Base-by-base conservation (phyloP, 352 stramenopile species). In the Phytopythium ostracodes region DNA sequence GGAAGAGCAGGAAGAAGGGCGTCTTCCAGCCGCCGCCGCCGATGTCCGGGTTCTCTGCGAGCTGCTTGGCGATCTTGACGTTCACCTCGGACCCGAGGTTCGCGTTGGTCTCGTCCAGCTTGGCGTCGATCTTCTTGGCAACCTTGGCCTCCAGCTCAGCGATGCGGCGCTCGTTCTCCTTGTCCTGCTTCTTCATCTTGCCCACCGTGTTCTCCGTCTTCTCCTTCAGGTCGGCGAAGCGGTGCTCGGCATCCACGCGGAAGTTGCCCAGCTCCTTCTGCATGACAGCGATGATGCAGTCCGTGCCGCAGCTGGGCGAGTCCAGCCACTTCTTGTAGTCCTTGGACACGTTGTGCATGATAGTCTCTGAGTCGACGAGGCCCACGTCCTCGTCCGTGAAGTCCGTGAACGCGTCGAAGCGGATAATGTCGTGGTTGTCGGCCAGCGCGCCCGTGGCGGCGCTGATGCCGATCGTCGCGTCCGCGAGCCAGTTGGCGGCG, bases 361-460 rank as follows among this genome's bases (percentile, higher is more conserved):
- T 73, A 59, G 73, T 73, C 46, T 92, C 81, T 49, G 81, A 81
- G 65, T 94, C 85, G 36, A 80, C 72, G 2, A 61, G 59, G 22
- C 71, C 69, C 17, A 75, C 73, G 9, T 64, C 72, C 24, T 57
- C 50, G 62, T 93, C 84, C 33, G 61, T 59, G 46, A 81, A 81
- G 2, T 92, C 81, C 31, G 73, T 69, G 58, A 88, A 95, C 25
- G 77, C 72, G 27, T 90, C 80, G 49, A 94, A 88, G 53, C 78
- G 78, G 42, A 94, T 85, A 50, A 94, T 75, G 64, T 96, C 87
- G 65, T 96, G 87, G 64, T 96, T 96, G 65, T 96, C 87, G 14
- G 87, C 87, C 20, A 96, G 63, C 29, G 72, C 72, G n/a, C 87
- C 87, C 2, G 87, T 96, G 9, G 87, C 76, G 25, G 72, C 85